Evolutionary conservation across 768 basidiomycete genomes (phyloP).

Genomic region (Rhizopogon rudus): DNA sequence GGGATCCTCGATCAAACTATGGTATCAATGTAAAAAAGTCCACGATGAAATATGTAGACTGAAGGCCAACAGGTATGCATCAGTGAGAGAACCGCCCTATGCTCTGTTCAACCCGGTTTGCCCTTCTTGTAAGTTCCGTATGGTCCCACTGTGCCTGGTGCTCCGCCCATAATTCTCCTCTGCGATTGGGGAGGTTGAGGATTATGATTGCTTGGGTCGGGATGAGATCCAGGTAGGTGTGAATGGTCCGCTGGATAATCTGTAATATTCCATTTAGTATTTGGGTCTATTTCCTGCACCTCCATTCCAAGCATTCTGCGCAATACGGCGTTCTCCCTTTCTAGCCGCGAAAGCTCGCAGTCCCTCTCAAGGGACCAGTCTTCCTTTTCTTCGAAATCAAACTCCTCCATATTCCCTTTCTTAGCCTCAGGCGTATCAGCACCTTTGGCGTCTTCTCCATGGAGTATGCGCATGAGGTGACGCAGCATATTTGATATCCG

Average conservation of each 20-base stretch:
- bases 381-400: constrained; percentile 27
- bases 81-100: neutral
- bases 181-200: constrained; percentile 6
- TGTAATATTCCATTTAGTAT: neutral
- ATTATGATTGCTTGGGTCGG: constrained; percentile 5
- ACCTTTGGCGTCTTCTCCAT: constrained; percentile 54
- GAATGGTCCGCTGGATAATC: constrained; percentile 14
- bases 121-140: constrained; percentile 37
- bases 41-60: neutral
- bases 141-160: constrained; percentile 33
- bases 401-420: neutral
- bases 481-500: constrained; percentile 69
- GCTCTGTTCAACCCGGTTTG: neutral
- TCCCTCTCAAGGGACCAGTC: constrained; percentile 88
- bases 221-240: constrained; percentile 9
- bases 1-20: neutral
- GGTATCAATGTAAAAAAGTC: neutral
- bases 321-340: constrained; percentile 83
- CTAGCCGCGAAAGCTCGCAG: constrained; percentile 81
- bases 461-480: constrained; percentile 59
- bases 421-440: constrained; percentile 8
- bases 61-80: neutral
- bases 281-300: constrained; percentile 13
- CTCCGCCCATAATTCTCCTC: constrained; percentile 28
- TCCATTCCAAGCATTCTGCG: constrained; percentile 62